phyloP scores from a whole-genome alignment of 225 moss, liverwort and hornwort species.

The Pleurozium schreberi region DNA sequence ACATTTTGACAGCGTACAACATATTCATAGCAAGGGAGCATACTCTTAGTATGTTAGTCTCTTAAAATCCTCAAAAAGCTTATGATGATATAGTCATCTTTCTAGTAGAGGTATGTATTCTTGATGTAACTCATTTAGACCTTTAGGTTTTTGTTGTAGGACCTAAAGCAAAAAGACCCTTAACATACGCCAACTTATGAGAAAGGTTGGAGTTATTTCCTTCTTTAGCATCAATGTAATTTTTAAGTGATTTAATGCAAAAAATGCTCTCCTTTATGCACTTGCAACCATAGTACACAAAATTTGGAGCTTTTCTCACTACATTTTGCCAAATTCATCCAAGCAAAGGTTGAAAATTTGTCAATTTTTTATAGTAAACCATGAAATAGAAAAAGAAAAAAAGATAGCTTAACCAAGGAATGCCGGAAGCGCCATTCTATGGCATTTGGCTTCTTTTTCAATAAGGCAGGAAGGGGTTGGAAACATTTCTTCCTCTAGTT shows the following conservation, averaged over 20 bases:
- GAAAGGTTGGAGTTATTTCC: background rate
- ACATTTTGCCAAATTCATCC: fast-evolving
- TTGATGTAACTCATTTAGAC: fast-evolving
- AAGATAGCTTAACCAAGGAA: too few relatives aligned
- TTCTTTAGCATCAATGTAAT: fast-evolving
- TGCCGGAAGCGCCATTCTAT: too few relatives aligned
- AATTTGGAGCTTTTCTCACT: background rate
- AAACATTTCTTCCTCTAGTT: too few relatives aligned
- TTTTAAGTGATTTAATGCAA: background rate
- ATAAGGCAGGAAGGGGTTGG: too few relatives aligned
- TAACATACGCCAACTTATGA: fast-evolving
- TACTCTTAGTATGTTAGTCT: too few relatives aligned
- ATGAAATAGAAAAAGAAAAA: background rate
- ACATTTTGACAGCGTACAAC: too few relatives aligned
- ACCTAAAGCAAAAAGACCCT: background rate
- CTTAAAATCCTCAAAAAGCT: too few relatives aligned
- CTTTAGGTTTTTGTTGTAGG: too few relatives aligned
- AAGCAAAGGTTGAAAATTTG: fast-evolving
- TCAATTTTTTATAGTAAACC: fast-evolving
- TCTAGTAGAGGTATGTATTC: background rate
- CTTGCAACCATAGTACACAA: fast-evolving
- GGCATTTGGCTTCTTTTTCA: too few relatives aligned
- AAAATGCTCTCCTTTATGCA: fast-evolving
- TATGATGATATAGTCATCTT: fast-evolving
- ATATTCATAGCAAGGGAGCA: too few relatives aligned